Conservation (phyloP, 2,329 filamentous ascomycete genomes). For the Penicillium sp. region DNA sequence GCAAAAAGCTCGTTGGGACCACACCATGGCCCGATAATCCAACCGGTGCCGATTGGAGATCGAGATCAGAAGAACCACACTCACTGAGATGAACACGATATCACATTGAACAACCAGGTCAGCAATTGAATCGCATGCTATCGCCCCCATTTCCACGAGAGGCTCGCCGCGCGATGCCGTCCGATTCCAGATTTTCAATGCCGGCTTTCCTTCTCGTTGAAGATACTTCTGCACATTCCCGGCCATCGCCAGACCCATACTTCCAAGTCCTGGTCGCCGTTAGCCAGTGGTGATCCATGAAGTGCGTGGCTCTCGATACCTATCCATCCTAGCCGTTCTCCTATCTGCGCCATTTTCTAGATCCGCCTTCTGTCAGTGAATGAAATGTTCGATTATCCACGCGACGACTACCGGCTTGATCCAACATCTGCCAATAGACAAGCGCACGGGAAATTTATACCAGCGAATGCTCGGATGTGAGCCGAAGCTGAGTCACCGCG, state of each 20-base stretch:
- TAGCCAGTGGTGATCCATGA: not conserved
- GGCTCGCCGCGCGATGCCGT: constrained; percentile 9
- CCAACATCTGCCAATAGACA: too few species aligned
- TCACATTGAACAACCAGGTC: constrained; percentile 10
- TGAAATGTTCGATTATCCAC: too few species aligned
- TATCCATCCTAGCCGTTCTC: constrained; percentile 9
- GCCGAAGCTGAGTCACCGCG: constrained; percentile 6
- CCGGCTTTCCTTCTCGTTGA: not conserved
- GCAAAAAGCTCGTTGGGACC: not conserved
- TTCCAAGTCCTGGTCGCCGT: constrained; percentile 10
- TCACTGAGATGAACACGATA: constrained; percentile 15
- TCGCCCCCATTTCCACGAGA: constrained; percentile 2
- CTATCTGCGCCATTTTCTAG: not conserved
- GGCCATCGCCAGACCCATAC: constrained; percentile 18
- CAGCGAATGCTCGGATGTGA: constrained; percentile 1
- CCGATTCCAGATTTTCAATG: constrained; percentile 13
- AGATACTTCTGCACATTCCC: constrained; percentile 9
- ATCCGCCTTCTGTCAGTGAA: too few species aligned
- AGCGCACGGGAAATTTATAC: not conserved
- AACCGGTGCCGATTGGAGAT: not conserved
- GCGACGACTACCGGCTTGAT: too few species aligned
- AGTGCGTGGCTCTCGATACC: not conserved
- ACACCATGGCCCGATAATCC: too few species aligned
- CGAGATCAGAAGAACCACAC: not conserved
- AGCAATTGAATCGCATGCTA: constrained; percentile 7